phyloP scores from a whole-genome alignment of 179 eudicot species.

The Amaranthus tricolor region DNA sequence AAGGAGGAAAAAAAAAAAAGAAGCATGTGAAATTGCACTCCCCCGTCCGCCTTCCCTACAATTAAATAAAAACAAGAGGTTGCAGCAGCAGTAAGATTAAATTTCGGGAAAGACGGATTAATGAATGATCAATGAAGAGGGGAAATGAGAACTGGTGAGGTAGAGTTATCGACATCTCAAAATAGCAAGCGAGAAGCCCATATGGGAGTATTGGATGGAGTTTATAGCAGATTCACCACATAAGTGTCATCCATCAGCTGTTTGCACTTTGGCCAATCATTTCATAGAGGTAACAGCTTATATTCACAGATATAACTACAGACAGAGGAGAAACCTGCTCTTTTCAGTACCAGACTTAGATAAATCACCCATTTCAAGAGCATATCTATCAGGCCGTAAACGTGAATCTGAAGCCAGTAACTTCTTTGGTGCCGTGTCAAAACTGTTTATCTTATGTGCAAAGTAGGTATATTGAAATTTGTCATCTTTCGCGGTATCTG shows the following conservation, averaged over 20 bases:
- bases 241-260: not conserved
- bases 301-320: not conserved
- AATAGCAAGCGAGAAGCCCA: not conserved
- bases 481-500: conserved; percentile 74
- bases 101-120: not conserved
- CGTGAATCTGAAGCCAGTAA: conserved; percentile 93
- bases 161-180: not conserved
- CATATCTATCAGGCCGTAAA: conserved; percentile 92
- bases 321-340: conserved; percentile 58
- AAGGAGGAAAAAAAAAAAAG: too few species aligned
- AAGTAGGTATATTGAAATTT: conserved; percentile 85
- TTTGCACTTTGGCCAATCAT: not conserved
- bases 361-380: conserved; percentile 90
- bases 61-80: too few species aligned
- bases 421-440: conserved; percentile 93
- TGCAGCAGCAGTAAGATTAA: too few species aligned
- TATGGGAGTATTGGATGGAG: not conserved
- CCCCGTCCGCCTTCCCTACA: too few species aligned
- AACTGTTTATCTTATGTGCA: conserved; percentile 94
- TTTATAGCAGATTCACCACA: not conserved
- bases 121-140: too few species aligned
- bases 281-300: not conserved
- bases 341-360: conserved; percentile 90
- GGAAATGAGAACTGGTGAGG: too few species aligned
- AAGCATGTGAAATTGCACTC: too few species aligned